phyloP scores from a whole-genome alignment of 2,329 filamentous ascomycete species.

The Talaromyces piceae region DNA sequence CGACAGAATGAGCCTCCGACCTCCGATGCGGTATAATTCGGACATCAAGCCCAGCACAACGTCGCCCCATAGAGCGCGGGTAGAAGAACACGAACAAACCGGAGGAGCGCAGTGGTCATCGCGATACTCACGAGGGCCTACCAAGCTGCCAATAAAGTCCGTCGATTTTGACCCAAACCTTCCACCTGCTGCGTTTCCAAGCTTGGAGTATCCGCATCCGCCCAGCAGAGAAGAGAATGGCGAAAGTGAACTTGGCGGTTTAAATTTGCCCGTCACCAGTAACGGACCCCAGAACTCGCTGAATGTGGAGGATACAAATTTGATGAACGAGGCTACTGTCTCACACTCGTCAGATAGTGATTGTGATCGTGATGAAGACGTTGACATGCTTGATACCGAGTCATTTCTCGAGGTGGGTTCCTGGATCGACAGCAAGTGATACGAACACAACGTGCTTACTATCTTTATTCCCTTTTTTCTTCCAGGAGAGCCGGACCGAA shows the following conservation, averaged over 20 bases:
- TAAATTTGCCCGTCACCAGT: slow-evolving; percentile 20
- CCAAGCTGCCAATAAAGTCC: slow-evolving; percentile 11
- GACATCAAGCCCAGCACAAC: slow-evolving; percentile 19
- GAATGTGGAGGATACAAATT: slow-evolving; percentile 23
- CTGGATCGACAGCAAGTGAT: not conserved
- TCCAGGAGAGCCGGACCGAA: not conserved
- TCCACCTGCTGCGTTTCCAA: slow-evolving; percentile 38
- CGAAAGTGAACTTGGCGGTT: not conserved
- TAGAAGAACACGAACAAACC: no score
- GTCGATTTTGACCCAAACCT: slow-evolving; percentile 32
- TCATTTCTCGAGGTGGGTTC: not conserved
- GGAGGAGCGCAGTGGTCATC: no score
- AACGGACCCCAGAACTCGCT: slow-evolving; percentile 22
- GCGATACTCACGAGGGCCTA: slow-evolving; percentile 5
- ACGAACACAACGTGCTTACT: not conserved
- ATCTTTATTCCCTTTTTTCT: not conserved
- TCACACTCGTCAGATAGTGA: slow-evolving; percentile 3
- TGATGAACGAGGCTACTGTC: slow-evolving; percentile 11
- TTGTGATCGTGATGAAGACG: slow-evolving; percentile 4
- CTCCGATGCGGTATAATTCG: slow-evolving; percentile 21
- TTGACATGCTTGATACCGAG: not conserved
- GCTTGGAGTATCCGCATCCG: slow-evolving; percentile 19
- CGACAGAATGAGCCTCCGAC: slow-evolving; percentile 23
- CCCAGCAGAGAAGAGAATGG: not conserved
- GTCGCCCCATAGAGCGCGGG: no score